Evolutionary conservation across 768 basidiomycete species (phyloP).

Genomic region (Rossbeevera mucosa): DNA sequence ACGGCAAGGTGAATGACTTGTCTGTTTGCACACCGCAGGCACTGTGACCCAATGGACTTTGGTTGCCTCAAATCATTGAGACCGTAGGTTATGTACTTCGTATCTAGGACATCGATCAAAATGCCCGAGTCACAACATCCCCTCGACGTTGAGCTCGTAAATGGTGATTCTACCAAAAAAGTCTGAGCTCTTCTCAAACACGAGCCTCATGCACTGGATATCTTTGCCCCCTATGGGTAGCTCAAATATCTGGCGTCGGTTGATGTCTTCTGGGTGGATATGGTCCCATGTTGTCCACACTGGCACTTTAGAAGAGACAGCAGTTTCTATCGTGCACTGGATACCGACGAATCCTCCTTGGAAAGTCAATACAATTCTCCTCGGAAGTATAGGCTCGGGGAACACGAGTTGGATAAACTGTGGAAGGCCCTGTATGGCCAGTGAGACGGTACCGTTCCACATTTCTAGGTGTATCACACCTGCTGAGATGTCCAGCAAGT

Average conservation of each 20-base stretch:
- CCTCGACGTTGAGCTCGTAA: constrained; percentile 52
- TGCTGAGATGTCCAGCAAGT: constrained; percentile 86
- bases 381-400: constrained; percentile 46
- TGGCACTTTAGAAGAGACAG: constrained; percentile 27
- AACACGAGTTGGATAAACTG: constrained; percentile 72
- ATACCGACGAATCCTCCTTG: constrained; percentile 85
- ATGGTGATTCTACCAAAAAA: constrained; percentile 79
- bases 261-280: constrained; percentile 78
- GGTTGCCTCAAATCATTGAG: too few species aligned
- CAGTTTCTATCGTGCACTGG: constrained; percentile 48
- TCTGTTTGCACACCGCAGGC: constrained; percentile 7
- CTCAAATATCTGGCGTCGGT: constrained; percentile 65
- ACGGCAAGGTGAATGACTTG: constrained; percentile 1
- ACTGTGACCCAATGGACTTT: constrained; percentile 20
- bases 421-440: constrained; percentile 57
- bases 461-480: constrained; percentile 34
- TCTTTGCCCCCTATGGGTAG: constrained; percentile 29
- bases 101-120: neutral
- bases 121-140: constrained; percentile 6
- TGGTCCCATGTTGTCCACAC: constrained; percentile 50
- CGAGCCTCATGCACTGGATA: constrained; percentile 51
- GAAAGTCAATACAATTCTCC: constrained; percentile 59
- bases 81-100: too few species aligned
- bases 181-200: constrained; percentile 80
- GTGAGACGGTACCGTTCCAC: constrained; percentile 7